Evolutionary conservation across 2,329 filamentous ascomycete genomes (phyloP).

Genomic region (Fusarium chuoi): DNA sequence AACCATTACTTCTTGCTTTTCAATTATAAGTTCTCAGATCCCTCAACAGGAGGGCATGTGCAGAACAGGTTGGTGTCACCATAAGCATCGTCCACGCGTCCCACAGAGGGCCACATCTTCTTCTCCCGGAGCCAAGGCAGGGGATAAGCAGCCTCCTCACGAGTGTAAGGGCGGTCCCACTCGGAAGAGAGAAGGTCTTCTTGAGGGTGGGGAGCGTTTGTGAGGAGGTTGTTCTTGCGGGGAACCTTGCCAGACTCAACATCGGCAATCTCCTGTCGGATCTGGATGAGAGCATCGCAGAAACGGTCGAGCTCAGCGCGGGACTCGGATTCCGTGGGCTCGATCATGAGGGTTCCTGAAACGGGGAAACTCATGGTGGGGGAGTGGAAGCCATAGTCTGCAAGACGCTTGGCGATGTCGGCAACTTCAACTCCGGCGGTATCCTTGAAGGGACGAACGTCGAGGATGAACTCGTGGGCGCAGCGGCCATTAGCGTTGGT

Average conservation of each 20-base stretch:
- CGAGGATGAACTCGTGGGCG: conserved; percentile 97
- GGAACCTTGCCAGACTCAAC: conserved; percentile 85
- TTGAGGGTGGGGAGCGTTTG: conserved; percentile 88
- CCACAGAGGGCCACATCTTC: conserved; percentile 96
- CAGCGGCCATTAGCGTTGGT: conserved; percentile 90
- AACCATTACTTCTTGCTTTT: conserved; percentile 19
- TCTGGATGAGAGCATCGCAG: conserved; percentile 87
- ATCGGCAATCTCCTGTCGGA: conserved; percentile 84
- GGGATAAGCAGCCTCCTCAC: conserved; percentile 89
- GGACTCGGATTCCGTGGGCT: conserved; percentile 93
- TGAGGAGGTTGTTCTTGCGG: conserved; percentile 82
- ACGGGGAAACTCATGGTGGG: conserved; percentile 98
- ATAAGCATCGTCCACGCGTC: conserved; percentile 87
- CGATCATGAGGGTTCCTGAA: conserved; percentile 95
- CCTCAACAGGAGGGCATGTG: conserved; percentile 87
- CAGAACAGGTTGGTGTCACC: conserved; percentile 95
- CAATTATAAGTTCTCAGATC: conserved; percentile 50
- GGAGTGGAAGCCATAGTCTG: conserved; percentile 97
- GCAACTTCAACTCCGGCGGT: conserved; percentile 87
- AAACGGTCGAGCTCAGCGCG: conserved; percentile 94
- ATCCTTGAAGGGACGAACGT: conserved; percentile 86
- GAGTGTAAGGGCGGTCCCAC: conserved; percentile 84
- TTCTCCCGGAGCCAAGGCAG: conserved; percentile 85
- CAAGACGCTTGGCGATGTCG: conserved; percentile 93
- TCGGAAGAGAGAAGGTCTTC: conserved; percentile 75